A percentile compares a stretch with the other conserved stretches of the same genome.
phyloP scores from a whole-genome alignment of 345 rosid genomes.

The Microcos paniculata region DNA sequence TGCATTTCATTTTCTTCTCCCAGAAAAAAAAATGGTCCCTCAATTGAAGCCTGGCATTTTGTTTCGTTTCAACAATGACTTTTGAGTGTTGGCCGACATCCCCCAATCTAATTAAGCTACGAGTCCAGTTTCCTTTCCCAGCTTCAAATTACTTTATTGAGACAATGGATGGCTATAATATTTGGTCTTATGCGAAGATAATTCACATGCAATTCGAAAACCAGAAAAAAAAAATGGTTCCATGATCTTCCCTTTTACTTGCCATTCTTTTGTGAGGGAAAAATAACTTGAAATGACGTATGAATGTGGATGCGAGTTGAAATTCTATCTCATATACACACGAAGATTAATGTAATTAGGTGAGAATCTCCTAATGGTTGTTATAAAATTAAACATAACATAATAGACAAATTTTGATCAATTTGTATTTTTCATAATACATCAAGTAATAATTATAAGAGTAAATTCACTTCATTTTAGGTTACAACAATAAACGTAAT shows the following conservation, averaged over 20 bases:
- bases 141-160: not conserved
- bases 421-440: too few species aligned
- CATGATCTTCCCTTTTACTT: not conserved
- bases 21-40: not conserved
- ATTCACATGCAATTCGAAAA: not conserved
- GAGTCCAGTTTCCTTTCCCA: not conserved
- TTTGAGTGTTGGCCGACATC: not conserved
- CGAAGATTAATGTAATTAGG: too few species aligned
- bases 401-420: too few species aligned
- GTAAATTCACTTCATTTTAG: too few species aligned
- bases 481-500: too few species aligned
- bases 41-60: not conserved
- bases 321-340: too few species aligned
- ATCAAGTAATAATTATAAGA: too few species aligned
- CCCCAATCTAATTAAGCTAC: not conserved
- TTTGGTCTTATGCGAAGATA: not conserved
- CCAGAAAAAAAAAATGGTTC: not conserved
- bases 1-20: not conserved
- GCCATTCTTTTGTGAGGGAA: not conserved
- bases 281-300: too few species aligned
- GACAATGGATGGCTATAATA: not conserved
- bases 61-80: not conserved
- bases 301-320: too few species aligned
- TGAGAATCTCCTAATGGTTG: too few species aligned
- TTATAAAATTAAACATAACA: too few species aligned